A percentile compares a stretch with the other conserved stretches of the same genome.
Conservation (phyloP, 805 yeast genomes). For the Pichia nakasei region DNA sequence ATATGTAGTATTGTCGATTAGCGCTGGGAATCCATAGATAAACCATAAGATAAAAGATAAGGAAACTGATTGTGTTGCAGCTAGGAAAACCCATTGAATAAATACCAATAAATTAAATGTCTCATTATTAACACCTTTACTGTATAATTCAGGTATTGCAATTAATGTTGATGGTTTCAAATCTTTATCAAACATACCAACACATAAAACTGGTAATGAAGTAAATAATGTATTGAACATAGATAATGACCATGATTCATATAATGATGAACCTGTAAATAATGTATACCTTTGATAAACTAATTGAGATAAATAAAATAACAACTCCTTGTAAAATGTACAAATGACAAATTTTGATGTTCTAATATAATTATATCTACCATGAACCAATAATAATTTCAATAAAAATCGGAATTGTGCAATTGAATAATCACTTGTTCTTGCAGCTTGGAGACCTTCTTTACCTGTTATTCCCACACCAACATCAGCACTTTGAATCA, state of each 20-base stretch:
- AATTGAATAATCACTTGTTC: conserved; percentile 89
- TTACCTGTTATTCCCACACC: conserved; percentile 97
- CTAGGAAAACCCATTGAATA: conserved; percentile 68
- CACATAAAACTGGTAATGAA: conserved; percentile 78
- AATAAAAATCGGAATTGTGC: conserved; percentile 85
- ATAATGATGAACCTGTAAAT: conserved; percentile 88
- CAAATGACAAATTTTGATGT: conserved; percentile 87
- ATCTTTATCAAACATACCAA: conserved; percentile 95
- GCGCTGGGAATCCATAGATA: conserved; percentile 63
- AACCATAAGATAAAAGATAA: conserved; percentile 59
- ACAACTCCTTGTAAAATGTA: conserved; percentile 88
- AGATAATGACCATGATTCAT: conserved; percentile 93
- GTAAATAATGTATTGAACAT: conserved; percentile 97
- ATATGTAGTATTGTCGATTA: conserved; percentile 66
- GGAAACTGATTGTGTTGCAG: conserved; percentile 62
- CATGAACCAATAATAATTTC: conserved; percentile 85
- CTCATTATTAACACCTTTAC: conserved; percentile 63
- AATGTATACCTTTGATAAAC: conserved; percentile 78
- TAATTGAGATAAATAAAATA: conserved; percentile 84
- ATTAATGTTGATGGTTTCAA: conserved; percentile 77
- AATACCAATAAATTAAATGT: conserved; percentile 68
- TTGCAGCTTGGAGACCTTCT: conserved; percentile 94
- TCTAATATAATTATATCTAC: conserved; percentile 88
- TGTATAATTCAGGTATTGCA: conserved; percentile 86
- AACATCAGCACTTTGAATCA: conserved; percentile 97